Conservation (phyloP, 2,329 filamentous ascomycete genomes). For the Diaporthe australafricana region DNA sequence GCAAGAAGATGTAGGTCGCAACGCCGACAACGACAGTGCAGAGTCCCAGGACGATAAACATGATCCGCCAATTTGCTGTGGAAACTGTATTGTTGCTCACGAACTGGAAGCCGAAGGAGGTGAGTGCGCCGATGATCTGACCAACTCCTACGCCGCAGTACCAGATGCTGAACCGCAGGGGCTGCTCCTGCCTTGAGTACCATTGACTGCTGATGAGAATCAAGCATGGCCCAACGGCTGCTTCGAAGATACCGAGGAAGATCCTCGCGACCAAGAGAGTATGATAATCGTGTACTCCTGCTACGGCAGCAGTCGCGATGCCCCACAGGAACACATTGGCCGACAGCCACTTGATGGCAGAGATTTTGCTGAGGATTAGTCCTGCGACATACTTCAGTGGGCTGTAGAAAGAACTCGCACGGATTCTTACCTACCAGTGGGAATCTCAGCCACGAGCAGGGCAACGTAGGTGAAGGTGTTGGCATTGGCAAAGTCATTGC, state of each 20-base stretch:
- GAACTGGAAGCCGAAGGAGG: constrained; percentile 66
- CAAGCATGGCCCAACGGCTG: constrained; percentile 69
- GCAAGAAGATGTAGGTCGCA: constrained; percentile 56
- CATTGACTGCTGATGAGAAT: constrained; percentile 71
- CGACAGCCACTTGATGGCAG: constrained; percentile 71
- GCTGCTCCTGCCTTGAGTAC: constrained; percentile 68
- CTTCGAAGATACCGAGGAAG: constrained; percentile 71
- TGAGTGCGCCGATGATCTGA: constrained; percentile 60
- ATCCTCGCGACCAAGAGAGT: constrained; percentile 66
- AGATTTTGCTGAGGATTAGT: constrained; percentile 69
- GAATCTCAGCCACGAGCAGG: constrained; percentile 68
- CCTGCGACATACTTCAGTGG: constrained; percentile 47
- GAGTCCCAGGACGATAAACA: constrained; percentile 62
- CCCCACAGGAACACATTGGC: constrained; percentile 71
- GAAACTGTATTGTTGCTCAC: constrained; percentile 47
- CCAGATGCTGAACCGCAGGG: constrained; percentile 70
- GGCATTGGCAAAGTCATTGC: constrained; percentile 72
- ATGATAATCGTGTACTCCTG: constrained; percentile 64
- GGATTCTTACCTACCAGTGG: constrained; percentile 62
- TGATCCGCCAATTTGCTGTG: constrained; percentile 59
- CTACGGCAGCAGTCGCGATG: constrained; percentile 64
- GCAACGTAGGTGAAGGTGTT: constrained; percentile 74
- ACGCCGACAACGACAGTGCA: constrained; percentile 57
- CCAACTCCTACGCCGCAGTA: constrained; percentile 70
- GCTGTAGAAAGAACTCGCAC: not conserved